phyloP scores from a whole-genome alignment of 805 yeast species.

The Saccharomyces kudriavzevii region DNA sequence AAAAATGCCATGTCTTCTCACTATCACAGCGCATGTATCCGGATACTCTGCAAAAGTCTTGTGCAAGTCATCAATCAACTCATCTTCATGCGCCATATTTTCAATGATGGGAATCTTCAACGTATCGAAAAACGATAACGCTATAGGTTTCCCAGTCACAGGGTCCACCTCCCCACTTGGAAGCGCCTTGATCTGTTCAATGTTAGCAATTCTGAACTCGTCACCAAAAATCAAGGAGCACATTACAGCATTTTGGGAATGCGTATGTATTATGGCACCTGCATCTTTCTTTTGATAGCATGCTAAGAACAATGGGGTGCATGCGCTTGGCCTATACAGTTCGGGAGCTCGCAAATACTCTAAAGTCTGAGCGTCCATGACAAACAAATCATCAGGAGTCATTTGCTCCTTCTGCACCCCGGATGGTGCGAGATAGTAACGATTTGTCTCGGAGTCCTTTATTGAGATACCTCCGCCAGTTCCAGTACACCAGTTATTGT shows the following conservation, averaged over 20 bases:
- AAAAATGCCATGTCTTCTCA: slow-evolving; percentile 86
- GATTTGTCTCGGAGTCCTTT: slow-evolving; percentile 35
- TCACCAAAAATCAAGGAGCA: slow-evolving; percentile 59
- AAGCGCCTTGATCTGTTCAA: slow-evolving; percentile 89
- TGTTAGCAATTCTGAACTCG: slow-evolving; percentile 67
- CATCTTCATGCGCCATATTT: slow-evolving; percentile 83
- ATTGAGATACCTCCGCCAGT: slow-evolving; percentile 95
- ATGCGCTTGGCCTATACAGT: slow-evolving; percentile 78
- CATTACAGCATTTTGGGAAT: slow-evolving; percentile 83
- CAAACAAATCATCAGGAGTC: slow-evolving; percentile 74
- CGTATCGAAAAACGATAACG: slow-evolving; percentile 63
- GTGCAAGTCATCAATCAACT: slow-evolving; percentile 58
- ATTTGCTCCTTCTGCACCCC: slow-evolving; percentile 92
- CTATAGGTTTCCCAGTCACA: slow-evolving; percentile 39
- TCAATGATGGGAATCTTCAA: slow-evolving; percentile 84
- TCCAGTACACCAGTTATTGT: slow-evolving; percentile 87
- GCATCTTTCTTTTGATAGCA: slow-evolving; percentile 61
- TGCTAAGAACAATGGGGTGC: slow-evolving; percentile 81
- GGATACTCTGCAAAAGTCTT: slow-evolving; percentile 66
- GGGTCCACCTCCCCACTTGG: slow-evolving; percentile 54
- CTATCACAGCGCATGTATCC: slow-evolving; percentile 74
- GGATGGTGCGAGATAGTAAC: slow-evolving; percentile 80
- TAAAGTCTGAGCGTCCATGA: slow-evolving; percentile 48
- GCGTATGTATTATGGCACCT: slow-evolving; percentile 93
- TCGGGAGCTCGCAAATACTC: slow-evolving; percentile 55